Evolutionary conservation across 805 yeast species (phyloP).

Genomic region (Candida parachauliodes): DNA sequence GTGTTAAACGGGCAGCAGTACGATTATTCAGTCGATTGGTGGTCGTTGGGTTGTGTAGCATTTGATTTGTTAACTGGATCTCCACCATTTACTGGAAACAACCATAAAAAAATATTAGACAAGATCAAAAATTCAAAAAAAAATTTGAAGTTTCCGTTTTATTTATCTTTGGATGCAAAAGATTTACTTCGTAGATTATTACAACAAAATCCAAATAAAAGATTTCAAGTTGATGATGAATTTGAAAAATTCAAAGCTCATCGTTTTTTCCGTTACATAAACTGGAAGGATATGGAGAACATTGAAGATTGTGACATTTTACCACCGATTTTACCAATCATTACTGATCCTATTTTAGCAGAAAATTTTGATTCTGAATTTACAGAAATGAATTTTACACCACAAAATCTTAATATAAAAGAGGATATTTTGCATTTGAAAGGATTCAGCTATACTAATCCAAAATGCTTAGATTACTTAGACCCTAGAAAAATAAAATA

Average conservation of each 20-base stretch:
- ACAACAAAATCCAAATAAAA: conserved; percentile 32
- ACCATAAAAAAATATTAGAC: conserved; percentile 36
- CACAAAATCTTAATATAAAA: conserved; percentile 18
- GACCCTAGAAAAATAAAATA: conserved; percentile 5
- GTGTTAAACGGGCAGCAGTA: conserved; percentile 39
- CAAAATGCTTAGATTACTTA: conserved; percentile 23
- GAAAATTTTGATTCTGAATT: conserved; percentile 43
- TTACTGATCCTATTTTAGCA: conserved; percentile 42
- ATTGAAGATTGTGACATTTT: conserved; percentile 16
- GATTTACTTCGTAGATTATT: conserved; percentile 37
- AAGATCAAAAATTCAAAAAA: conserved; percentile 29
- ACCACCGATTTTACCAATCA: conserved; percentile 43
- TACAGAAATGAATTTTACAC: conserved; percentile 38
- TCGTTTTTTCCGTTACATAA: conserved; percentile 35
- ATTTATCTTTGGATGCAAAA: conserved; percentile 39
- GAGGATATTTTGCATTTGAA: conserved; percentile 37
- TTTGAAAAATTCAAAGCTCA: conserved; percentile 32
- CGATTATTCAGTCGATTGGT: conserved; percentile 44
- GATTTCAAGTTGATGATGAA: conserved; percentile 34
- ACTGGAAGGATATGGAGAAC: conserved; percentile 34
- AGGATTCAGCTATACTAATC: conserved; percentile 41
- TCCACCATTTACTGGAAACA: conserved; percentile 44
- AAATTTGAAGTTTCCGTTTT: conserved; percentile 36
- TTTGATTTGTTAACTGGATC: conserved; percentile 42
- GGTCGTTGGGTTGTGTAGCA: conserved; percentile 45